Percentiles rank a stretch among this genome's conserved stretches.
These are phyloP conservation scores for Colletotrichum melonis DNA, from an alignment of 2,329 filamentous ascomycete genomes.

Conservation along the genomic window DNA sequence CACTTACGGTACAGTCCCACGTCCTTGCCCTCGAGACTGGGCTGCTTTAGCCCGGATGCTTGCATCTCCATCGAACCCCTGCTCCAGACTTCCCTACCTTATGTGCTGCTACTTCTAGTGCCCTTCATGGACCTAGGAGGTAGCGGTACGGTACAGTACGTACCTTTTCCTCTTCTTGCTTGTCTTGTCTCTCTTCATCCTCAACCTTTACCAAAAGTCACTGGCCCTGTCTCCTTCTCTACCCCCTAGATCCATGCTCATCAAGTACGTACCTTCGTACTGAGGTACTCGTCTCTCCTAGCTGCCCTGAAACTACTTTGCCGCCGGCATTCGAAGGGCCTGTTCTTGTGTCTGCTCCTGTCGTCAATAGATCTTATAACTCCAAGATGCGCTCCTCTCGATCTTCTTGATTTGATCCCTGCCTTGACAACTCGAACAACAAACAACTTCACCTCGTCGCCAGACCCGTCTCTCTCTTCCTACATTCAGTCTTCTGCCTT, in stretches of 20 bases:
- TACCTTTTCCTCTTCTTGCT: neutral
- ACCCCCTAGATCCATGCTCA: neutral
- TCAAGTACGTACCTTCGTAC: neutral
- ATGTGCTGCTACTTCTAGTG: slow-evolving; percentile 1
- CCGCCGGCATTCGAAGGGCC: slow-evolving; percentile 32
- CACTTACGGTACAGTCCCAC: neutral
- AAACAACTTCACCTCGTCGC: slow-evolving; percentile 24
- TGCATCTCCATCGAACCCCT: slow-evolving; percentile 25
- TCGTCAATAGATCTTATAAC: slow-evolving; percentile 36
- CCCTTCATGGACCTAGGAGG: neutral
- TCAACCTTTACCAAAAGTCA: slow-evolving; percentile 9
- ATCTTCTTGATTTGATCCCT: slow-evolving; percentile 26
- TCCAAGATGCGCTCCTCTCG: slow-evolving; percentile 31
- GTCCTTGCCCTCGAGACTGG: slow-evolving; percentile 18
- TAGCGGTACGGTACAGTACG: neutral
- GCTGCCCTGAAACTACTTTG: slow-evolving; percentile 36
- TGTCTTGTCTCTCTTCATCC: slow-evolving; percentile 2
- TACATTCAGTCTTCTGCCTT: slow-evolving; percentile 3
- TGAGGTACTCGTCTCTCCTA: slow-evolving; percentile 16
- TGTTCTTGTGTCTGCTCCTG: slow-evolving; percentile 32
- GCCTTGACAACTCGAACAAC: slow-evolving; percentile 29
- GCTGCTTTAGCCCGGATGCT: slow-evolving; percentile 33
- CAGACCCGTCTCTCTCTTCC: slow-evolving; percentile 17
- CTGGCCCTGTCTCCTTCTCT: neutral
- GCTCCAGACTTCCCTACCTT: slow-evolving; percentile 16